Evolutionary conservation across 129 eudicot species (phyloP), one percentile per base, ranked within the genome.

Genomic region (Heracleum sosnowskyi): DNA sequence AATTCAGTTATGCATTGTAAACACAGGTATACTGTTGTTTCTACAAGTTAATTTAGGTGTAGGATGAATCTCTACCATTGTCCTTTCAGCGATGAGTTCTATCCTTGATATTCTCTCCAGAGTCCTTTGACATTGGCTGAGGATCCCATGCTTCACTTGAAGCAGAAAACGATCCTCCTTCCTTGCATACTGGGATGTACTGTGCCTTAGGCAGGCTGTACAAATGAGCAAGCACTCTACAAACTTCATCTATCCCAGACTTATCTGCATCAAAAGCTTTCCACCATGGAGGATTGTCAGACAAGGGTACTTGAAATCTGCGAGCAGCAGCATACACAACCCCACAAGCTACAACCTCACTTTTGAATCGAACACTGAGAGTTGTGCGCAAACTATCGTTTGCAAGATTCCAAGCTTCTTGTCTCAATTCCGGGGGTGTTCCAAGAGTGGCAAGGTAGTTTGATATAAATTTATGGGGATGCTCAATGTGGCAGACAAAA

Each of bases 201-300:
- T 88, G 89, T 49, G 98, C 92, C 88, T 91, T 95, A 0, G 97
- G 96, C 74, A 89, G 89, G 78, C 81, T 88, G 75, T 95, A 95
- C 24, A 95, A 82, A 74, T 90, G 91, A 76, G 99, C 97, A 68
- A 95, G 74, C 75, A 92, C 92, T 78, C 89, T 92, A 80, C 97
- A 95, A 44, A 91, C 99, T 82, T 95, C 97, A 84, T 95, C 97
- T 42, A 95, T 95, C 40, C 96, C 99, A 37, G 82, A 44, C 79
- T 90, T 92, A 57, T 95, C 96, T 9, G 97, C 96, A 87, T 95
- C 99, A 87, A 95, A 90, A 17, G 90, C 99, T 86, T 88, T 89
- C 99, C 99, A 92, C 99, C 99, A 95, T 42, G 99, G 99, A 68
- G 99, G 99, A 75, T 95, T 87, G 86, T 95, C 97, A 10, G 99